Evolutionary conservation across 768 basidiomycete genomes (phyloP).

Genomic region (Amanita thiersii): DNA sequence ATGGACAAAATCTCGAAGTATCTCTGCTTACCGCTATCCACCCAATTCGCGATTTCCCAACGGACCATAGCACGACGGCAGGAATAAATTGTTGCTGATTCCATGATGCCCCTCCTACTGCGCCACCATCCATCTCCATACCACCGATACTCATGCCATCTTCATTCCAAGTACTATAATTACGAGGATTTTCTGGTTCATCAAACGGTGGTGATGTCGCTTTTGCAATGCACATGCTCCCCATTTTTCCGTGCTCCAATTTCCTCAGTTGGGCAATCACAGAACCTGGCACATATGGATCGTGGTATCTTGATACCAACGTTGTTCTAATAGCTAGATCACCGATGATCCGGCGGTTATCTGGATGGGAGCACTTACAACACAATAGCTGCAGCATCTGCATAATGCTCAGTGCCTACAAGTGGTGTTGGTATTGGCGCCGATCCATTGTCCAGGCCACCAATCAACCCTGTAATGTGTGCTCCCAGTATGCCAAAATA

Average conservation of each 20-base stretch:
- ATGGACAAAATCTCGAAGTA: slow-evolving; percentile 7
- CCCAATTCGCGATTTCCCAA: slow-evolving; percentile 10
- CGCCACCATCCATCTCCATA: slow-evolving; percentile 17
- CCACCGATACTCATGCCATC: slow-evolving; percentile 20
- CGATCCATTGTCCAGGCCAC: no score
- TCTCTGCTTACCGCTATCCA: slow-evolving; percentile 23
- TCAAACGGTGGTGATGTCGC: slow-evolving; percentile 23
- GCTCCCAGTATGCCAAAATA: no score
- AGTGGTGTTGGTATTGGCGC: no score
- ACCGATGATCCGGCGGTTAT: no score
- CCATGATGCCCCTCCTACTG: slow-evolving; percentile 19
- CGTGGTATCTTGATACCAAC: no score
- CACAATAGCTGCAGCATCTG: no score
- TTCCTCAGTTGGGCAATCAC: slow-evolving; percentile 12
- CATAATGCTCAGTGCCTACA: no score
- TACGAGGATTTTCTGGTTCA: slow-evolving; percentile 15
- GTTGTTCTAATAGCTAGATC: no score
- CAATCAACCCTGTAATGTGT: no score
- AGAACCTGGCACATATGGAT: slow-evolving; percentile 16
- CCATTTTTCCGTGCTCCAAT: slow-evolving; percentile 6
- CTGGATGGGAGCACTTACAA: no score
- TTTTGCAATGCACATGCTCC: slow-evolving; percentile 15
- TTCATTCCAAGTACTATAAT: slow-evolving; percentile 21
- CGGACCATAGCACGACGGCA: slow-evolving; percentile 18
- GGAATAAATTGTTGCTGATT: slow-evolving; percentile 17